These are phyloP conservation scores for Passiflora organensis DNA, from an alignment of 345 rosid genomes.

Conservation along the genomic window DNA sequence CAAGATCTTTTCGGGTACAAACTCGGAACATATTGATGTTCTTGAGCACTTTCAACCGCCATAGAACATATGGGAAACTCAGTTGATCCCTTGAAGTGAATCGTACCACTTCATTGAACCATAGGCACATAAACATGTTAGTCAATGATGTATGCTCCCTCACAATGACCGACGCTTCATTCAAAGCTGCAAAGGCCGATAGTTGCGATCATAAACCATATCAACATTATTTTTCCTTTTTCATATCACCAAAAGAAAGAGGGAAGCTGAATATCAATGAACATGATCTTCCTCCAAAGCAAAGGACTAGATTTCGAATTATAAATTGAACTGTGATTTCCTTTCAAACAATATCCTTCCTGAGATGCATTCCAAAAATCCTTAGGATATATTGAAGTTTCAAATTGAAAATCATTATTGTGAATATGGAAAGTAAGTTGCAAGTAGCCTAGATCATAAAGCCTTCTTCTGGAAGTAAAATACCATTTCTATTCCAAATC, in stretches of 20 bases:
- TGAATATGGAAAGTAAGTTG: neutral
- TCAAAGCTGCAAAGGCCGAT: conserved; percentile 52
- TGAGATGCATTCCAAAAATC: neutral
- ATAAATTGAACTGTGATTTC: neutral
- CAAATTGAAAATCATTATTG: neutral
- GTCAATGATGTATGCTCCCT: conserved; percentile 73
- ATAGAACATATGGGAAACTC: conserved; percentile 84
- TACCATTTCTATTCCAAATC: neutral
- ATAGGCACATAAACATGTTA: conserved; percentile 86
- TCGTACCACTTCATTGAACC: conserved; percentile 94
- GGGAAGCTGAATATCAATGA: neutral
- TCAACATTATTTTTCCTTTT: neutral
- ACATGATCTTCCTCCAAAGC: neutral
- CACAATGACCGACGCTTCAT: conserved; percentile 87
- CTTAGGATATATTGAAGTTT: too few relatives aligned
- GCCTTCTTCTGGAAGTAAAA: neutral
- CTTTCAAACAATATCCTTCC: neutral
- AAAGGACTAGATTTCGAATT: neutral
- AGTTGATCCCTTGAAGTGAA: conserved; percentile 91
- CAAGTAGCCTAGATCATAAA: neutral
- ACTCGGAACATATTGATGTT: conserved; percentile 81
- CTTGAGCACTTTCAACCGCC: conserved; percentile 71
- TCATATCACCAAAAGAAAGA: neutral
- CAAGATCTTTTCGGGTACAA: conserved; percentile 88
- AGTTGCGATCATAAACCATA: conserved; percentile 2